Percentiles rank a stretch among this genome's conserved stretches.
phyloP scores from a whole-genome alignment of 1,284 basidiomycete species.

The Schizophyllum amplum region DNA sequence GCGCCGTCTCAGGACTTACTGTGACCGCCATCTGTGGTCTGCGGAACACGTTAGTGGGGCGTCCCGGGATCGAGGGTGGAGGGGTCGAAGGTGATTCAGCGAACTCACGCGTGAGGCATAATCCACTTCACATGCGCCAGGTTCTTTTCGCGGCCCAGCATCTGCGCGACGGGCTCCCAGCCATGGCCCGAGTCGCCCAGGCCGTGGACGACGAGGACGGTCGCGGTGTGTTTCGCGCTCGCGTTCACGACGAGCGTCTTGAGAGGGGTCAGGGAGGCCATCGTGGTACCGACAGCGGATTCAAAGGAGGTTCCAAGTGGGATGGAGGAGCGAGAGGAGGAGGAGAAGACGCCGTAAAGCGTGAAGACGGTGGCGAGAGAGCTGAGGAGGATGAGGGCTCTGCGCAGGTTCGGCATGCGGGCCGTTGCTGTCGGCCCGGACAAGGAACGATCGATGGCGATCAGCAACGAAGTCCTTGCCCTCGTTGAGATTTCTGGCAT shows the following conservation, averaged over 20 bases:
- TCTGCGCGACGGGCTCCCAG: slow-evolving; percentile 72
- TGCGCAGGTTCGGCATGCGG: slow-evolving; percentile 2
- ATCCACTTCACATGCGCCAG: slow-evolving; percentile 80
- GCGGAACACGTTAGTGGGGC: neutral
- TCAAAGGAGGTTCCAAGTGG: no score
- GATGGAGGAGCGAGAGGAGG: neutral
- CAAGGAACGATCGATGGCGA: neutral
- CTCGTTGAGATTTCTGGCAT: neutral
- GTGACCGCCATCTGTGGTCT: slow-evolving; percentile 31
- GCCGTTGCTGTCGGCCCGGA: neutral
- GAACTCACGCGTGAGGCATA: slow-evolving; percentile 64
- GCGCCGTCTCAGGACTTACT: neutral
- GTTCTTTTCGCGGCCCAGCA: slow-evolving; percentile 36
- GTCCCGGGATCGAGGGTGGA: slow-evolving; percentile 1
- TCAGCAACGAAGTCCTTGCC: neutral
- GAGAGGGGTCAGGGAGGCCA: slow-evolving; percentile 26
- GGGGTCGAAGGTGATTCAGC: neutral
- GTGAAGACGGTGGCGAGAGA: slow-evolving; percentile 14
- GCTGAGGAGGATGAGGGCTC: slow-evolving; percentile 17
- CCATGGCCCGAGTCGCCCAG: slow-evolving; percentile 70
- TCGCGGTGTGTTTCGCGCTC: slow-evolving; percentile 66
- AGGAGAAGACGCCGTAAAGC: slow-evolving; percentile 7
- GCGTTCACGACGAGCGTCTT: slow-evolving; percentile 48
- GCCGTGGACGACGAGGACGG: slow-evolving; percentile 84
- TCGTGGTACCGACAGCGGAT: slow-evolving; percentile 9